Base-by-base conservation (phyloP, 2,329 filamentous ascomycete genomes). In the Talaromyces sp. region DNA sequence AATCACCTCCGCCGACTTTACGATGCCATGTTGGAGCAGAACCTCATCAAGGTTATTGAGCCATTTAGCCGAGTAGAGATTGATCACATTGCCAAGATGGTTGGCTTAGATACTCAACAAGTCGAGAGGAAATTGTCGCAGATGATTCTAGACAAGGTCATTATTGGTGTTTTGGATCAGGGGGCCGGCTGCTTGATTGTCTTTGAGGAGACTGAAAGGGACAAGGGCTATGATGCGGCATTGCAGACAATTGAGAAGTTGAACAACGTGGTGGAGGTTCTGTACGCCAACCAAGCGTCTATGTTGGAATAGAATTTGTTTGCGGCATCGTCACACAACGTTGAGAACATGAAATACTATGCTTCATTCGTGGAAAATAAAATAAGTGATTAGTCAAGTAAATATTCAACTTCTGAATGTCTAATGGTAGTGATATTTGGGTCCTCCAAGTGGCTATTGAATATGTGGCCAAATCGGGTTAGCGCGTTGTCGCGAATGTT, bases 71-170 rank as follows among this genome's bases (percentile, higher is more conserved):
- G 93, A 66, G 95, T 99, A 60, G 95, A 99, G 80, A 96, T 99
- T 71, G 90, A 89, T 70, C 95, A 99, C 76, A 92, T 99, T 71
- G 93, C 95, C 69, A 92, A 95, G 82, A 96, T 98, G 89, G 95
- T 99, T 59, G 93, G 93, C 42, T 84, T 99, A 66, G 95, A 98
- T 76, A 96, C 91, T 28, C 89, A 92, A 77, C 93, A 98, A 81
- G 95, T 99, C 64, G 96, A 99, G 86, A 88, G 93, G 71, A 99
- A 99, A 84, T 84, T 99, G 67, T 96, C 91, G 52, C 96, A 99
- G 84, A 99, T 99, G 96, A 99, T 99, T 73, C 84, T 99, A 64
- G 95, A 99, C 82, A 97, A 97, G 83, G 92, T 98, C 72, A 98
- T 99, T 73, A 92, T 97, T 69, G 95, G 96, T 64, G 95, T 99